Percentiles rank a stretch among this genome's conserved stretches.
phyloP scores from a whole-genome alignment of 257 asterid genomes.

The Gynochthodes officinalis region DNA sequence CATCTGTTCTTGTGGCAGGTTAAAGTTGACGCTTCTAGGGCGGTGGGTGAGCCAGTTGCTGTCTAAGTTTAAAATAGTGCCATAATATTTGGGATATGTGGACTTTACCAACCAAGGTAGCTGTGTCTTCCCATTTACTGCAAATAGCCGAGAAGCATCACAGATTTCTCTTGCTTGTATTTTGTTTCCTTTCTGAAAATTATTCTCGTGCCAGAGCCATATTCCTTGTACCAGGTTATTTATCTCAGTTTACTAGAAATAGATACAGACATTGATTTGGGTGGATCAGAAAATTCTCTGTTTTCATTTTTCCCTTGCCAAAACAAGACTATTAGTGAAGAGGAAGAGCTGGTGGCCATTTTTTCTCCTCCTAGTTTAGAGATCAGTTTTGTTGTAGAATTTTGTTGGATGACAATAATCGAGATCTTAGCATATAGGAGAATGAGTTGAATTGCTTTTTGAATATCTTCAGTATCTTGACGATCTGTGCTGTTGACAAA shows the following conservation, averaged over 20 bases:
- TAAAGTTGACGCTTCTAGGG: constrained; percentile 50
- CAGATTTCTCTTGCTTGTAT: constrained; percentile 11
- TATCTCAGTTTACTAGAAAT: neutral
- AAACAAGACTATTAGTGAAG: neutral
- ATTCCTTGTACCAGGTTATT: neutral
- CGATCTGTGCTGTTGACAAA: too few relatives aligned
- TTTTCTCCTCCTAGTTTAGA: neutral
- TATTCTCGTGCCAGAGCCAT: neutral
- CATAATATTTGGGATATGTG: constrained; percentile 10
- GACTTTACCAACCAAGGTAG: constrained; percentile 5
- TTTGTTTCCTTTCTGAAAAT: neutral
- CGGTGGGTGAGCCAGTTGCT: constrained; percentile 61
- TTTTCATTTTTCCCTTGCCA: neutral
- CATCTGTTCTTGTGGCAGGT: constrained; percentile 49
- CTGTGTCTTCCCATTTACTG: constrained; percentile 8
- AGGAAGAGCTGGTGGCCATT: neutral
- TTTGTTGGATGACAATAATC: constrained; percentile 3
- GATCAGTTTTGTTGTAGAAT: constrained; percentile 1
- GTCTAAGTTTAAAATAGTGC: constrained; percentile 35
- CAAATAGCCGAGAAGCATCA: neutral
- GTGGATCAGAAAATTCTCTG: neutral
- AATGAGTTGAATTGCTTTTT: neutral
- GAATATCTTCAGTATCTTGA: too few relatives aligned
- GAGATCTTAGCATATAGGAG: neutral
- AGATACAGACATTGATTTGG: neutral